Evolutionary conservation across 2,329 filamentous ascomycete genomes (phyloP).

Genomic region (Paramyrothecium sp.): DNA sequence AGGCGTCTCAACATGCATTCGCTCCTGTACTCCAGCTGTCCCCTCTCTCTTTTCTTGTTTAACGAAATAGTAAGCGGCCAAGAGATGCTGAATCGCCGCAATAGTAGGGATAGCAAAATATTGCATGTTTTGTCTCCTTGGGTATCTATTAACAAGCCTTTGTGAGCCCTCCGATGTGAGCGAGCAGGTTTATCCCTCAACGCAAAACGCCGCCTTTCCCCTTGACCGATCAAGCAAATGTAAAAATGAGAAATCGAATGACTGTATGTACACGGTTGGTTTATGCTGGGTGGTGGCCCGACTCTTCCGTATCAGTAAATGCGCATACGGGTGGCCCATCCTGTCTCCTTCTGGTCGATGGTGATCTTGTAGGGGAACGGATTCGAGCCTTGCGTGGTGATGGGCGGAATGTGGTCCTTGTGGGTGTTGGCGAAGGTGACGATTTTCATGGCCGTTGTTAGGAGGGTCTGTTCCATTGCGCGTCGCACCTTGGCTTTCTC

Average conservation of each 20-base stretch:
- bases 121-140: neutral
- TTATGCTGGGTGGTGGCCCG: neutral
- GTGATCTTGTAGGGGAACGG: conserved; percentile 94
- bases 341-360: conserved; percentile 75
- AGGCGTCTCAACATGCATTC: no score
- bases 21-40: no score
- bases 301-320: conserved; percentile 52
- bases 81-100: no score
- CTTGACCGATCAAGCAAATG: neutral
- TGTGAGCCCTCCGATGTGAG: neutral
- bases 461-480: conserved; percentile 86
- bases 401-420: conserved; percentile 95
- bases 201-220: neutral
- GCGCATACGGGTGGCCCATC: conserved; percentile 78
- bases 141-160: conserved; percentile 18
- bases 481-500: conserved; percentile 85
- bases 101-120: no score
- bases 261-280: neutral
- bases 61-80: no score
- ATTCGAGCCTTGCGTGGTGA: conserved; percentile 90
- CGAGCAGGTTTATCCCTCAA: neutral
- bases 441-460: conserved; percentile 86
- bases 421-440: conserved; percentile 82
- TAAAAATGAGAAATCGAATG: neutral
- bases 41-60: no score